These are phyloP conservation scores for Phytophthora pisi DNA, from an alignment of 352 stramenopile species.

Conservation along the genomic window DNA sequence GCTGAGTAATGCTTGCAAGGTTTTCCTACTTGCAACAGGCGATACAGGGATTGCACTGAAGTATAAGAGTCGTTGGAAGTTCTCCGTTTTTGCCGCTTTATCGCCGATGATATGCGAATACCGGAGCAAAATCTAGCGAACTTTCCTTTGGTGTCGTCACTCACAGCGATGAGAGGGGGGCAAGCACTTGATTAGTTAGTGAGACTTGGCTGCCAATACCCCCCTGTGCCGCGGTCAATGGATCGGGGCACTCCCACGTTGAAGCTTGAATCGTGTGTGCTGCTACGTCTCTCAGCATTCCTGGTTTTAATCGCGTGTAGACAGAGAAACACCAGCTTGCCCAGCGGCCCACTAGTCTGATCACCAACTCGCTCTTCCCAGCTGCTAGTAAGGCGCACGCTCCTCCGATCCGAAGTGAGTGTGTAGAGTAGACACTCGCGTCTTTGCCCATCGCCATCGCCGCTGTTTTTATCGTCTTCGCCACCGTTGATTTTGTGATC, in stretches of 20 bases:
- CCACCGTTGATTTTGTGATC: conserved; percentile 11
- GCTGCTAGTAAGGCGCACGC: conserved; percentile 28
- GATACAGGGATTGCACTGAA: too few relatives aligned
- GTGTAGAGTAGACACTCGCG: background rate
- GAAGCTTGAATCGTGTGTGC: conserved; percentile 32
- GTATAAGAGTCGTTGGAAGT: too few relatives aligned
- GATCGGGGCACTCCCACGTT: conserved; percentile 20
- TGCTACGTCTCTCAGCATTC: conserved; percentile 1
- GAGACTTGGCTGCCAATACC: background rate
- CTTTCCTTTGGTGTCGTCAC: background rate
- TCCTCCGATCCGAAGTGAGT: conserved; percentile 25
- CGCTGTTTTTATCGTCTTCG: conserved; percentile 18
- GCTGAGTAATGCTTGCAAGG: too few relatives aligned
- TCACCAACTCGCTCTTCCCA: conserved; percentile 36
- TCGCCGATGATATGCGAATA: too few relatives aligned
- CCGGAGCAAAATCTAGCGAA: too few relatives aligned
- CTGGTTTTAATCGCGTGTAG: background rate
- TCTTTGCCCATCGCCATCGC: too few relatives aligned
- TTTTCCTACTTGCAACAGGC: too few relatives aligned
- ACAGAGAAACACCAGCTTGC: conserved; percentile 24
- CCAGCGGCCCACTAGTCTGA: conserved; percentile 29
- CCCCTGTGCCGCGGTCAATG: background rate
- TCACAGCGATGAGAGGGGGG: background rate
- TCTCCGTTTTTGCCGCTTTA: too few relatives aligned
- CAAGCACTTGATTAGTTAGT: background rate